Base-by-base conservation (phyloP, 192 early-diverging fungal genomes). In the Radiomyces spectabilis region DNA sequence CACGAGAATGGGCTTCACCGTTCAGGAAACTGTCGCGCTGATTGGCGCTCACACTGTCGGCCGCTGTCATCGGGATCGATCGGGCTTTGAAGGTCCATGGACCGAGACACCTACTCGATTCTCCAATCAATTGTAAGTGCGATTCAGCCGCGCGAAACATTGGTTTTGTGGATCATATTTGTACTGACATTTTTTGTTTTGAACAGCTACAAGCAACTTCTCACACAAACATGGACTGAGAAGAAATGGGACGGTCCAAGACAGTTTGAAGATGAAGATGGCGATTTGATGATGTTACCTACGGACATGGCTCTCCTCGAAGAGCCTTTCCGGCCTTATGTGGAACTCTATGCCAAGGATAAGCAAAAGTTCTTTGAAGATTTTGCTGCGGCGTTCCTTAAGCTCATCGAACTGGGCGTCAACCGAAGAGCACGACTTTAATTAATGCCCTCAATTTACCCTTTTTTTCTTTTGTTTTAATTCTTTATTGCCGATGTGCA, bases 1-100 rank as follows among this genome's bases (percentile, higher is more conserved):
- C 19, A 60, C 71, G 65, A 68, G 77, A n/a, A 83, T 83, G 85
- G 87, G 87, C 31, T 83, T 87, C 56, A 72, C 69, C 54, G 78
- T 80, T 41, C 76, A 72, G 31, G 83, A 88, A 46, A 88, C 82
- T 53, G 83, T 85, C 24, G 83, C 82, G 15, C 61, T 85, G 41
- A 63, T 74, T 29, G 85, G 87, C 39, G 87, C 82, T 26, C 87
- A 85, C 59, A 61, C 74, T 19, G 59, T 87, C 30, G 84, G 76
- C 43, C 75, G 84, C 41, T 84, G 82, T 67, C 81, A 85, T 57
- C 43, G 63, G 21, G 77, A 84, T 51, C 73, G 76, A 5, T 78
- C 73, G 44, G 79, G 83, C n/a, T 85, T 67, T 63, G 68, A 70
- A 37, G 83, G 83, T 4, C 64, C 68, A 16, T 76, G 74, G 74